Evolutionary conservation across 306 rosid species (phyloP), one percentile per base, ranked within the genome.

Genomic region (Vicia faba): DNA sequence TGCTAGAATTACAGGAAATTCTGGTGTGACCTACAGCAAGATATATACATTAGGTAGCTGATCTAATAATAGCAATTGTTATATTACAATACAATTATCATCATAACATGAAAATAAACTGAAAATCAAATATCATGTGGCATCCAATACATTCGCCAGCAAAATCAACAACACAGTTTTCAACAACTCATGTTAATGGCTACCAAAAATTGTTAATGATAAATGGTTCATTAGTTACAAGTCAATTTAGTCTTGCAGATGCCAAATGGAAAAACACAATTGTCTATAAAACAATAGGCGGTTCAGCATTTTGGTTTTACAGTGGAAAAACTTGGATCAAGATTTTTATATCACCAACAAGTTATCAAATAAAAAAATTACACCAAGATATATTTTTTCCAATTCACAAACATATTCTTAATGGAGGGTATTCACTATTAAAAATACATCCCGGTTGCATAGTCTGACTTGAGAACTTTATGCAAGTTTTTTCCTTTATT

Each of bases 1-100:
- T 70, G 91, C 88, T 64, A 89, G 81, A 64, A 84, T 62, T 44
- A 84, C 71, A 18, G 98, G 96, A 82, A 85, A 87, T 20, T 93
- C 82, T 66, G 96, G 96, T 63, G 98, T 92, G 74, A 89, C 96
- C 98, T 92, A 75, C 84, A 78, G 63, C 58, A 79, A 69, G 71
- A 64, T 64, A 72, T 31, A 55, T 5, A 75, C n/a, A 73, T 83
- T 77, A 84, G 81, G 46, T 29, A 33, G 61, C 72, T 60, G 40
- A 51, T 59, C 29, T 8, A 33, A 77, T 69, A 50, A 64, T 51
- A 26, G 38, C 3, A 55, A 55, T 13, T 12, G 14, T n/a, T 12
- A 55, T 55, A 50, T 64, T 57, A 10, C 23, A 25, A 25, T 50
- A 46, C 14, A 36, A 43, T 23, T 28, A 38, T 31, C 40, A 33